Conservation (phyloP, 768 basidiomycete genomes). For the Kwoniella mangroviensis region DNA sequence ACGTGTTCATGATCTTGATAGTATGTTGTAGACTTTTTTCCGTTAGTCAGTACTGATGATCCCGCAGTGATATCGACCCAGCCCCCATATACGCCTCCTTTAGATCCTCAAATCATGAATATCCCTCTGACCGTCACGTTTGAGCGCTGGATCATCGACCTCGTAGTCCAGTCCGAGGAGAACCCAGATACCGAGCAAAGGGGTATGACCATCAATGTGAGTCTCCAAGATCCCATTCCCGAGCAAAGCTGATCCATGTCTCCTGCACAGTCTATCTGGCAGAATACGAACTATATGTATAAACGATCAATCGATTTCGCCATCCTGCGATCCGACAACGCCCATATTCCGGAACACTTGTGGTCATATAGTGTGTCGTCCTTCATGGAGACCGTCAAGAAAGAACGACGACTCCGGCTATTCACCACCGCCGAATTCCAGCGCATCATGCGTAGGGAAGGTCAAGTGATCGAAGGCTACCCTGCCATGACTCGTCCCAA, state of each 20-base stretch:
- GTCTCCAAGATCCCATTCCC: background rate
- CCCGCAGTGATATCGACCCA: slow-evolving; percentile 12
- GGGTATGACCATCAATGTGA: slow-evolving; percentile 33
- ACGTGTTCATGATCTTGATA: slow-evolving; percentile 11
- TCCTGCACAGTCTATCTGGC: slow-evolving; percentile 29
- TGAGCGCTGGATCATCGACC: slow-evolving; percentile 32
- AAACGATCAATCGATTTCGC: slow-evolving; percentile 43
- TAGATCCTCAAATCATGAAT: slow-evolving; percentile 13
- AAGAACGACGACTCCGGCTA: slow-evolving; percentile 84
- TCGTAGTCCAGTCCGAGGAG: slow-evolving; percentile 26
- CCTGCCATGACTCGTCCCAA: slow-evolving; percentile 25
- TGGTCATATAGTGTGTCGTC: slow-evolving; percentile 71
- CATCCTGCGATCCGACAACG: slow-evolving; percentile 31
- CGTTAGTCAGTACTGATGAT: background rate
- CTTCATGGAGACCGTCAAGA: slow-evolving; percentile 78
- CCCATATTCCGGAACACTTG: slow-evolving; percentile 71
- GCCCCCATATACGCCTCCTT: slow-evolving; percentile 19
- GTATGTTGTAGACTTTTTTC: slow-evolving; percentile 3
- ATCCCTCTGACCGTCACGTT: slow-evolving; percentile 22
- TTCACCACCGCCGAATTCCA: slow-evolving; percentile 75
- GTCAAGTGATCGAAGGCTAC: slow-evolving; percentile 58
- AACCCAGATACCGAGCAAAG: background rate
- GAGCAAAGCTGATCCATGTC: background rate
- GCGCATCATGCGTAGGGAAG: slow-evolving; percentile 68
- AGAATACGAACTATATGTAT: slow-evolving; percentile 21